phyloP scores from a whole-genome alignment of 2,329 filamentous ascomycete species.

The Verticillium isaacii region DNA sequence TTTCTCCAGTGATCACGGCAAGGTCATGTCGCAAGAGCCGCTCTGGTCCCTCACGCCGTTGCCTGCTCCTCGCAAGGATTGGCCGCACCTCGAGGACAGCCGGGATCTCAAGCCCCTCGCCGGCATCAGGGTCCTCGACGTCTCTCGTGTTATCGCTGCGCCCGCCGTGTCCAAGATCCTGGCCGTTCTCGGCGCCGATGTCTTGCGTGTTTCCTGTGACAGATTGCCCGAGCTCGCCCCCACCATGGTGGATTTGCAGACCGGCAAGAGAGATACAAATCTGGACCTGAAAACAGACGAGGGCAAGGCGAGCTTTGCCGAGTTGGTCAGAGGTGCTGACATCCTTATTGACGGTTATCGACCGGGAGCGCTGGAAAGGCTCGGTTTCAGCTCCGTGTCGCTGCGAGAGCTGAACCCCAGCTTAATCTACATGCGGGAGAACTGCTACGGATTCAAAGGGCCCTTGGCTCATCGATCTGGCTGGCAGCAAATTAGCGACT shows the following conservation, averaged over 20 bases:
- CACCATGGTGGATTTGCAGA: constrained; percentile 25
- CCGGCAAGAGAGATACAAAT: constrained; percentile 25
- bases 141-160: constrained; percentile 27
- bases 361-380: constrained; percentile 21
- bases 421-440: constrained; percentile 27
- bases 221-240: constrained; percentile 22
- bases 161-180: constrained; percentile 26
- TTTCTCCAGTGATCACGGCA: constrained; percentile 19
- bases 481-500: constrained; percentile 34
- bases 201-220: constrained; percentile 23
- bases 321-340: constrained; percentile 24
- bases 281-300: constrained; percentile 23
- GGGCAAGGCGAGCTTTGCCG: constrained; percentile 14
- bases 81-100: constrained; percentile 12
- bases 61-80: constrained; percentile 7
- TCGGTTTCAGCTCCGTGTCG: constrained; percentile 20
- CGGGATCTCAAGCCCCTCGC: constrained; percentile 20
- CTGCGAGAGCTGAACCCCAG: constrained; percentile 15
- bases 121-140: constrained; percentile 26
- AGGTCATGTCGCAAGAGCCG: constrained; percentile 17
- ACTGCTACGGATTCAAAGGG: constrained; percentile 30
- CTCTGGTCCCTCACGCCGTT: constrained; percentile 13
- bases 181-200: constrained; percentile 26
- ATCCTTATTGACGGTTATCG: constrained; percentile 29
- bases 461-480: constrained; percentile 24